Percentiles rank a stretch among this genome's conserved stretches.
Evolutionary conservation across 23 red algal genomes (phyloP).

Genomic region (Gracilaria caudata): DNA sequence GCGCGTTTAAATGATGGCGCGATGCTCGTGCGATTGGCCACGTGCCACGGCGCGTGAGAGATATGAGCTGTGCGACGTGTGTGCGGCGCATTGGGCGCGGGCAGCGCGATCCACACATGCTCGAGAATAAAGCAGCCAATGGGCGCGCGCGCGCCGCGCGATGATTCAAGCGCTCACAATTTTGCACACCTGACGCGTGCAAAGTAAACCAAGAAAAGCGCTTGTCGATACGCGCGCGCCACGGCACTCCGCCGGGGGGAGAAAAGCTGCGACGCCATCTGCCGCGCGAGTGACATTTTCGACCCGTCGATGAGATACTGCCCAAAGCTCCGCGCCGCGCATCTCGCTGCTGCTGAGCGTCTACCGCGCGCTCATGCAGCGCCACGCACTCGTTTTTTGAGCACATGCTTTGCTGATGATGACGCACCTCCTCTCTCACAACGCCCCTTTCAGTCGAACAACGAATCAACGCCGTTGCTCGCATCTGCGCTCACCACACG

Average conservation of each 20-base stretch:
- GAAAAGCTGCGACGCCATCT: no score
- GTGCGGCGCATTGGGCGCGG: background rate
- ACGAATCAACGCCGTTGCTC: background rate
- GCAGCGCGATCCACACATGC: background rate
- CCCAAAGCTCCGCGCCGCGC: no score
- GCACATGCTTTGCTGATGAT: background rate
- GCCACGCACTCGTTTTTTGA: background rate
- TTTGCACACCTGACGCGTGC: no score
- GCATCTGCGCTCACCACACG: background rate
- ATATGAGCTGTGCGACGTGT: background rate
- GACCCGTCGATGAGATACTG: no score
- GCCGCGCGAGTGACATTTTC: no score
- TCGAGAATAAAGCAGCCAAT: background rate
- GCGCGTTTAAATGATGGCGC: background rate
- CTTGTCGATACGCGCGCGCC: no score
- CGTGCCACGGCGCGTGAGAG: constrained; percentile 11
- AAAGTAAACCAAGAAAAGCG: no score
- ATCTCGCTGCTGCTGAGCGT: no score
- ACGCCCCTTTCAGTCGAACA: background rate
- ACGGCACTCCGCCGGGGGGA: no score
- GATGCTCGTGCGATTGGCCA: background rate
- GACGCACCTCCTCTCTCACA: background rate
- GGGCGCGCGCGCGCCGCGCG: background rate
- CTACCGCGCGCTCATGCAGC: background rate
- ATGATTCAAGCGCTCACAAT: background rate